Evolutionary conservation across 768 basidiomycete genomes (phyloP).

Genomic region (Albatrellus ellisii): DNA sequence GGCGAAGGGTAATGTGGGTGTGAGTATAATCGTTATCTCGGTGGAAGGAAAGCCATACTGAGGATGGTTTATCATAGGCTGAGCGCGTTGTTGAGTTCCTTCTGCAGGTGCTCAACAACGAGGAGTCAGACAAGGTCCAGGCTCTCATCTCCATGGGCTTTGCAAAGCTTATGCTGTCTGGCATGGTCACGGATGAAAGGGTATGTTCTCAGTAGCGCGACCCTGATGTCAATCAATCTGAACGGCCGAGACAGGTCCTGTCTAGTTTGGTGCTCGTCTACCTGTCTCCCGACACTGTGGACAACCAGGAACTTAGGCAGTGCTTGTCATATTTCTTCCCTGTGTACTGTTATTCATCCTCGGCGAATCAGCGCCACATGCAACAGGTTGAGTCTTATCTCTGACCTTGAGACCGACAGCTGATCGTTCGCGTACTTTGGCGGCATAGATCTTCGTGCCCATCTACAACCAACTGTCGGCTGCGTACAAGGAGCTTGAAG

Average conservation of each 20-base stretch:
- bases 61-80: constrained; percentile 19
- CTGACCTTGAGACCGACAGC: neutral
- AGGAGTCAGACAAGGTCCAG: constrained; percentile 51
- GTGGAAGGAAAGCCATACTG: neutral
- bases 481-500: constrained; percentile 51
- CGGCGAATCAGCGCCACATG: constrained; percentile 62
- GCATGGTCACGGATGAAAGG: constrained; percentile 58
- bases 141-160: constrained; percentile 68
- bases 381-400: constrained; percentile 37
- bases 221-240: neutral
- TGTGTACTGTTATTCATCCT: constrained; percentile 73
- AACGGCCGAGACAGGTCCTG: constrained; percentile 24
- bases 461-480: constrained; percentile 49
- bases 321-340: constrained; percentile 81
- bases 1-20: constrained; percentile 25
- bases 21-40: neutral
- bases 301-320: constrained; percentile 78
- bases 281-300: constrained; percentile 66
- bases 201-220: constrained; percentile 27
- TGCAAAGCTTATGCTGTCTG: constrained; percentile 74
- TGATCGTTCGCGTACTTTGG: neutral
- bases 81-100: constrained; percentile 59
- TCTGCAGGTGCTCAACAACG: constrained; percentile 33
- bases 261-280: constrained; percentile 44
- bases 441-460: constrained; percentile 50